These are phyloP conservation scores for Erucastrum elatum DNA, from an alignment of 345 rosid species.

Conservation along the genomic window DNA sequence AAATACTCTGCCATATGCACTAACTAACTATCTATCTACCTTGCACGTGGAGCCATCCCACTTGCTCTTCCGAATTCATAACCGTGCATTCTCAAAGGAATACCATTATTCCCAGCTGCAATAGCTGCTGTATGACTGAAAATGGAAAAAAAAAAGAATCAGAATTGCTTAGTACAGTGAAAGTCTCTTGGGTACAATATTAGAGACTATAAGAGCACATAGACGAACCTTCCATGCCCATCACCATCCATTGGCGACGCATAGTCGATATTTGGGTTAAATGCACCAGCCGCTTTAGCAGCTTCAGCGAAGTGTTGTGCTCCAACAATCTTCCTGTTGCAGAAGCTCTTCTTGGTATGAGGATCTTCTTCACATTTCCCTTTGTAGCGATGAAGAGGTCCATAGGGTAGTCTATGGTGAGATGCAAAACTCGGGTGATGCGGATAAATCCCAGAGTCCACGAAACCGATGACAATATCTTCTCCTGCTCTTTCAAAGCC, in stretches of 20 bases:
- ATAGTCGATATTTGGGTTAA: slow-evolving; percentile 83
- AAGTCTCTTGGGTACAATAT: not conserved
- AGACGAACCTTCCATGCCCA: slow-evolving; percentile 94
- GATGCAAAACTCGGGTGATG: slow-evolving; percentile 92
- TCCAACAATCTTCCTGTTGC: slow-evolving; percentile 95
- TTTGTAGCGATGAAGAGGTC: slow-evolving; percentile 77
- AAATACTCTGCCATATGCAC: no score
- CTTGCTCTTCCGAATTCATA: slow-evolving; percentile 99
- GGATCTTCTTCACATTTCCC: slow-evolving; percentile 96
- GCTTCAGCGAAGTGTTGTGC: slow-evolving; percentile 99
- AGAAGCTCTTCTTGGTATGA: slow-evolving; percentile 69
- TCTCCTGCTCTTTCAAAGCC: slow-evolving; percentile 97
- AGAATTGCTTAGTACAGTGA: slow-evolving; percentile 30
- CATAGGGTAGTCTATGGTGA: slow-evolving; percentile 65
- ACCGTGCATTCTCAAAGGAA: slow-evolving; percentile 86
- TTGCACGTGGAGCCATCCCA: slow-evolving; percentile 99
- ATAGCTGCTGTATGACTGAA: slow-evolving; percentile 97
- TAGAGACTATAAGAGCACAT: not conserved
- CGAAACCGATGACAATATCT: slow-evolving; percentile 90
- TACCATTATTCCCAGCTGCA: slow-evolving; percentile 99
- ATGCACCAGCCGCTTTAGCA: slow-evolving; percentile 90
- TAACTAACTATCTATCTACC: slow-evolving; percentile 48
- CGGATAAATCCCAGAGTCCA: slow-evolving; percentile 95
- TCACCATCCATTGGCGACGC: slow-evolving; percentile 99
- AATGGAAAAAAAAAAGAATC: slow-evolving; percentile 12